phyloP scores from a whole-genome alignment of 1,284 basidiomycete species.

The Xerocomus minutiporus region DNA sequence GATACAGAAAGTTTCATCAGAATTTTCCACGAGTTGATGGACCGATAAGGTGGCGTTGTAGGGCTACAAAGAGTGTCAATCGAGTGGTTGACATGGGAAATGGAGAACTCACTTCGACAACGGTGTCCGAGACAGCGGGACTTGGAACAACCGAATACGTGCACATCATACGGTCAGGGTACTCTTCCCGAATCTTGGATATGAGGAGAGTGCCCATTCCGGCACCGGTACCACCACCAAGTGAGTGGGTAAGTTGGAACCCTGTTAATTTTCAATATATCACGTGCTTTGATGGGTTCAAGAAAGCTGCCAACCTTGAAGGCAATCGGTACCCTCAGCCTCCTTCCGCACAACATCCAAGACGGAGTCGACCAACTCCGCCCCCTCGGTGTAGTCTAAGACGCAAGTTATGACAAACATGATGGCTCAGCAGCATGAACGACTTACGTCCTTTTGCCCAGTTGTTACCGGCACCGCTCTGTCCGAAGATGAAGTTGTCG shows the following conservation, averaged over 20 bases:
- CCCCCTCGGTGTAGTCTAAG: constrained; percentile 90
- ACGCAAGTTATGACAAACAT: neutral
- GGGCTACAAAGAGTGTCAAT: constrained; percentile 45
- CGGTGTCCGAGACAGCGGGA: constrained; percentile 96
- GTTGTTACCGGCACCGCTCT: constrained; percentile 93
- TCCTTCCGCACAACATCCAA: constrained; percentile 87
- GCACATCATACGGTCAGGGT: constrained; percentile 95
- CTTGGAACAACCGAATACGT: constrained; percentile 95
- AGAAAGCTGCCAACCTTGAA: constrained; percentile 63
- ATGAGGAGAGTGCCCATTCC: constrained; percentile 90
- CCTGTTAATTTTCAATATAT: constrained; percentile 39
- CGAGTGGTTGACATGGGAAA: neutral
- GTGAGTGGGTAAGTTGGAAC: constrained; percentile 95
- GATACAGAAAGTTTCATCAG: constrained; percentile 93
- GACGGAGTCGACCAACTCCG: constrained; percentile 92
- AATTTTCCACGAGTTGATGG: constrained; percentile 95
- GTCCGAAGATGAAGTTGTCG: constrained; percentile 91
- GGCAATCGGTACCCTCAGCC: constrained; percentile 87
- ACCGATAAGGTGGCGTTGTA: constrained; percentile 96
- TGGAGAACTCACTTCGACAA: constrained; percentile 69
- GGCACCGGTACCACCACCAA: constrained; percentile 95
- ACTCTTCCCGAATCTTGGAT: constrained; percentile 90
- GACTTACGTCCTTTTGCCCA: constrained; percentile 90
- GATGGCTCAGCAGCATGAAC: neutral
- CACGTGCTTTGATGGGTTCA: neutral